Evolutionary conservation across 495 filamentous ascomycete genomes (phyloP).

Genomic region (Rhypophila decipiens): DNA sequence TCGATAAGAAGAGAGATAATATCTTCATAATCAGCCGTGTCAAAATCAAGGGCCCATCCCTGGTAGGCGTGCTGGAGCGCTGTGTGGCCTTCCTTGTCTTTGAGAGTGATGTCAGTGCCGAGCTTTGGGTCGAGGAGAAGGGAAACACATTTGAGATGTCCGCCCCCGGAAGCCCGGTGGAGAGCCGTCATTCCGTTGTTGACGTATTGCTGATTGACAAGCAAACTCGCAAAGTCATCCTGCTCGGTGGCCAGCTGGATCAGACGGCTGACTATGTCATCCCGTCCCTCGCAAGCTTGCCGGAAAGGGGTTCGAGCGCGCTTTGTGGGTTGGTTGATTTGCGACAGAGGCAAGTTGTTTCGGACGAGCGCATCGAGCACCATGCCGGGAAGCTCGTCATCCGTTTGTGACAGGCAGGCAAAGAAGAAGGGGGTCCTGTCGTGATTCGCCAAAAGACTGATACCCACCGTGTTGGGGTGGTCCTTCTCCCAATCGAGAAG

Average conservation of each 20-base stretch:
- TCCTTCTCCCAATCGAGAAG: no score
- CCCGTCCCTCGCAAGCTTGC: no score
- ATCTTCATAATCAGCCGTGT: slow-evolving; percentile 5
- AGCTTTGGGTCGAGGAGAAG: slow-evolving; percentile 12
- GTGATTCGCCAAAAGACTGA: slow-evolving; percentile 26
- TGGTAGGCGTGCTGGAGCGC: slow-evolving; percentile 15
- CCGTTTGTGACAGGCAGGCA: slow-evolving; percentile 10
- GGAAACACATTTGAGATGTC: slow-evolving; percentile 10
- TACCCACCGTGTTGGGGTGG: no score
- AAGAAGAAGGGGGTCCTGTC: slow-evolving; percentile 15
- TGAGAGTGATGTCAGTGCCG: slow-evolving; percentile 5
- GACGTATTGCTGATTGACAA: slow-evolving; percentile 11
- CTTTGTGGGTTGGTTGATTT: slow-evolving; percentile 15
- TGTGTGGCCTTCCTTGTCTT: slow-evolving; percentile 3
- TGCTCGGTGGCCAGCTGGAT: no score
- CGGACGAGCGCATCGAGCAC: slow-evolving; percentile 14
- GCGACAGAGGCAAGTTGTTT: slow-evolving; percentile 3
- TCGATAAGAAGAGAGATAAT: slow-evolving; percentile 15
- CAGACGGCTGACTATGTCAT: no score
- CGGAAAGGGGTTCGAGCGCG: slow-evolving; percentile 13
- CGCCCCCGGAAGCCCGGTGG: slow-evolving; percentile 21
- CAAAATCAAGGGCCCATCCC: slow-evolving; percentile 11
- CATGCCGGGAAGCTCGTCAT: slow-evolving; percentile 8
- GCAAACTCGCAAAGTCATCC: background rate
- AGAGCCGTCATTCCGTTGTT: slow-evolving; percentile 19